These are phyloP conservation scores for Aspergillus sp. DNA, from an alignment of 2,329 filamentous ascomycete species.

Conservation along the genomic window DNA sequence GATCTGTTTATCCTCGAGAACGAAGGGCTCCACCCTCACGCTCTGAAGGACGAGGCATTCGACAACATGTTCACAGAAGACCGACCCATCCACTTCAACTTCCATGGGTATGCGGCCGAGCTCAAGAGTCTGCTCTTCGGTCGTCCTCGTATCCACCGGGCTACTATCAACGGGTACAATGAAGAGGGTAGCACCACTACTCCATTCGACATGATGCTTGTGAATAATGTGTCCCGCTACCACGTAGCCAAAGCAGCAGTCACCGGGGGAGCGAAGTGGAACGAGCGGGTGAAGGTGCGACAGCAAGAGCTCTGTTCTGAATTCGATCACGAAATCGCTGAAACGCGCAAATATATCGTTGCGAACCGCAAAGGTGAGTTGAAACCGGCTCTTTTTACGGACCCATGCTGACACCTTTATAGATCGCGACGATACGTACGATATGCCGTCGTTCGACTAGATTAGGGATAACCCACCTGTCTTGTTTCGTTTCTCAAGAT, in stretches of 20 bases:
- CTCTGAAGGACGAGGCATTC: constrained; percentile 54
- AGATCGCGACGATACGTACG: constrained; percentile 57
- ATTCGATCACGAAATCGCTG: constrained; percentile 50
- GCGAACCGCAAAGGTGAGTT: constrained; percentile 53
- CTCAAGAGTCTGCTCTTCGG: constrained; percentile 63
- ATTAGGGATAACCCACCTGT: background rate
- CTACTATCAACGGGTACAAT: constrained; percentile 59
- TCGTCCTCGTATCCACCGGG: constrained; percentile 50
- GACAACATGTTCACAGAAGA: constrained; percentile 58
- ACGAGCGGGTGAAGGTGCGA: constrained; percentile 48
- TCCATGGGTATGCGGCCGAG: constrained; percentile 64
- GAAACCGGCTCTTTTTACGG: background rate
- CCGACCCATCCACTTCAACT: constrained; percentile 62
- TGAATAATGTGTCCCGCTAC: constrained; percentile 61
- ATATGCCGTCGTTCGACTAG: constrained; percentile 27
- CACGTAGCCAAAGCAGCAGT: constrained; percentile 59
- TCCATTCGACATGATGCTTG: constrained; percentile 69
- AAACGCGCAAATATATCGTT: constrained; percentile 54
- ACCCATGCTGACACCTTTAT: background rate
- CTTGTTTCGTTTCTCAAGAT: background rate
- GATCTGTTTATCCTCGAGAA: constrained; percentile 64
- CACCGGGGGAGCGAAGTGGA: constrained; percentile 47
- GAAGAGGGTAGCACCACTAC: constrained; percentile 69
- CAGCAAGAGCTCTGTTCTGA: constrained; percentile 50
- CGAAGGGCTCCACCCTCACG: constrained; percentile 59